These are phyloP conservation scores for Fomitopsis serialis DNA, from an alignment of 768 basidiomycete genomes.

Conservation along the genomic window DNA sequence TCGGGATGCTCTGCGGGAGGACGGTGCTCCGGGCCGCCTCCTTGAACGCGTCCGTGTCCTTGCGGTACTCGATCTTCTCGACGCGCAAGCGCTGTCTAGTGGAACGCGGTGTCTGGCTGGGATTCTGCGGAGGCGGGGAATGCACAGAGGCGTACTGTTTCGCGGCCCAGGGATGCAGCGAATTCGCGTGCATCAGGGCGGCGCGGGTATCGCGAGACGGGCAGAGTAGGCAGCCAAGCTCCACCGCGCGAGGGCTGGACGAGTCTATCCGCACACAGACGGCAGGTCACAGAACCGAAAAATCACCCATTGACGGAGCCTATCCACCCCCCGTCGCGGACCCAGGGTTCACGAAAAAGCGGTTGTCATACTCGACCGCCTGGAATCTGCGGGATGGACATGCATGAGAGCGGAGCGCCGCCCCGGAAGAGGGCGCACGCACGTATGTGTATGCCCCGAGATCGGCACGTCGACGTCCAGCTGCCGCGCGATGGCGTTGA, in stretches of 20 bases:
- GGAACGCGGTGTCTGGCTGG: no score
- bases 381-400: slow-evolving; percentile 67
- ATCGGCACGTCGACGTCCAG: slow-evolving; percentile 98
- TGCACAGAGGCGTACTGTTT: no score
- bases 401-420: not conserved
- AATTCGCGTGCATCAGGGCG: no score
- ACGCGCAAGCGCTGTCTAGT: no score
- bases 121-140: no score
- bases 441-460: slow-evolving; percentile 94
- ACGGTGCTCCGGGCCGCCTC: slow-evolving; percentile 37
- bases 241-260: no score
- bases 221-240: no score
- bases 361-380: slow-evolving; percentile 84
- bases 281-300: no score
- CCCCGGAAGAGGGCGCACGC: no score
- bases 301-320: slow-evolving; percentile 68
- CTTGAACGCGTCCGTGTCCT: slow-evolving; percentile 43
- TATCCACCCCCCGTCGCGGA: slow-evolving; percentile 95
- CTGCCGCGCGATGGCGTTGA: slow-evolving; percentile 82
- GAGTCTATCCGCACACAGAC: no score
- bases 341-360: slow-evolving; percentile 96
- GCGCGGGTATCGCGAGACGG: no score
- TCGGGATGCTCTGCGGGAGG: slow-evolving; percentile 49
- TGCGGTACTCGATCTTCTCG: slow-evolving; percentile 84
- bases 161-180: no score